These are phyloP conservation scores for Physocladia obscura DNA, from an alignment of 192 early-diverging fungal species.

Conservation along the genomic window DNA sequence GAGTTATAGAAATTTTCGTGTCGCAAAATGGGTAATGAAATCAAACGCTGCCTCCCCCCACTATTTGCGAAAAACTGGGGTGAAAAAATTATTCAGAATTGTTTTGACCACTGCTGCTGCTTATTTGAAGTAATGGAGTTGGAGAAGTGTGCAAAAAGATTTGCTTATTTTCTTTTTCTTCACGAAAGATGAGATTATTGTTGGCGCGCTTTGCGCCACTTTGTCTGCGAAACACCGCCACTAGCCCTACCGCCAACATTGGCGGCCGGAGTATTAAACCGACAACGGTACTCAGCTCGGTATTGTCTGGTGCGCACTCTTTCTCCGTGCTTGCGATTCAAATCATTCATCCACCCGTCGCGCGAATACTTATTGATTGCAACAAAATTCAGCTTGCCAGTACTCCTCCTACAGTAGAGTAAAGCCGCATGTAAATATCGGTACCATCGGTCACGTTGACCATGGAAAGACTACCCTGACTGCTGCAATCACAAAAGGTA, in stretches of 20 bases:
- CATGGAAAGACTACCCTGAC: slow-evolving; percentile 99
- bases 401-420: slow-evolving; percentile 72
- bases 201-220: neutral
- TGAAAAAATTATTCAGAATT: too few species aligned
- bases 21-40: too few species aligned
- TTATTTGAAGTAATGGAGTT: too few species aligned
- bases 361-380: neutral
- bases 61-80: too few species aligned
- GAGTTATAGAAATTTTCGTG: too few species aligned
- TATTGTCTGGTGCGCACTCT: neutral
- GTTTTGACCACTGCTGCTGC: too few species aligned
- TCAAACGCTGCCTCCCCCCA: too few species aligned
- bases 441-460: slow-evolving; percentile 98
- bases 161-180: neutral
- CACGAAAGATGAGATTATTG: slow-evolving; percentile 1
- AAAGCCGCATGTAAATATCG: slow-evolving; percentile 99
- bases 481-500: slow-evolving; percentile 93
- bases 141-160: too few species aligned
- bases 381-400: neutral
- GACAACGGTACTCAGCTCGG: neutral
- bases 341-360: neutral
- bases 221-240: neutral
- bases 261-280: neutral
- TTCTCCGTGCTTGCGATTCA: neutral
- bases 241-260: neutral